A percentile compares a stretch with the other conserved stretches of the same genome.
Evolutionary conservation across 164 flowering plant species (phyloP).

Genomic region (Magnolia sinica): DNA sequence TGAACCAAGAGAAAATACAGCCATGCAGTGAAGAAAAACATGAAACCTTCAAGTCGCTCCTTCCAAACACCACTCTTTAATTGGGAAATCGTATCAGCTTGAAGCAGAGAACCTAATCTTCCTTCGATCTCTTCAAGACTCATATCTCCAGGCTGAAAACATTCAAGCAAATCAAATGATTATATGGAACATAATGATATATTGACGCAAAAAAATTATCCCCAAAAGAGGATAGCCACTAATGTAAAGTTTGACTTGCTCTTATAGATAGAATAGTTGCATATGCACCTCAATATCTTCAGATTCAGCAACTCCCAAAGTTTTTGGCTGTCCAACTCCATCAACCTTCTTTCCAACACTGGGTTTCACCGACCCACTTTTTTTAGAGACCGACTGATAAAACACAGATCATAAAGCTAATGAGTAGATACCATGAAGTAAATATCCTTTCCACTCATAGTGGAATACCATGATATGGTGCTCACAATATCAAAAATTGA

Average conservation of each 20-base stretch:
- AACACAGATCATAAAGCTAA: conserved; percentile 9
- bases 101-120: conserved; percentile 69
- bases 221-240: not conserved
- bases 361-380: conserved; percentile 52
- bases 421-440: not conserved
- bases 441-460: not conserved
- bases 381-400: conserved; percentile 57
- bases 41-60: conserved; percentile 90
- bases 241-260: not conserved
- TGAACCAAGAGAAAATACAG: not conserved
- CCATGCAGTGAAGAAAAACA: conserved; percentile 2
- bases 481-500: not conserved
- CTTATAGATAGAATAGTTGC: not conserved
- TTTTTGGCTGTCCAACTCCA: conserved; percentile 48
- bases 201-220: not conserved
- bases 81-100: conserved; percentile 68
- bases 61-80: conserved; percentile 95
- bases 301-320: conserved; percentile 46
- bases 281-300: conserved; percentile 86
- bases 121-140: conserved; percentile 93
- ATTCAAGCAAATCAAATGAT: conserved; percentile 4
- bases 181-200: not conserved
- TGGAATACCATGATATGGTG: not conserved
- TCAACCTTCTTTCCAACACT: conserved; percentile 62
- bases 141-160: conserved; percentile 89